A percentile compares a stretch with the other conserved stretches of the same genome.
Evolutionary conservation across 768 basidiomycete species (phyloP).

Genomic region (Candolleomyces aberdarensis): DNA sequence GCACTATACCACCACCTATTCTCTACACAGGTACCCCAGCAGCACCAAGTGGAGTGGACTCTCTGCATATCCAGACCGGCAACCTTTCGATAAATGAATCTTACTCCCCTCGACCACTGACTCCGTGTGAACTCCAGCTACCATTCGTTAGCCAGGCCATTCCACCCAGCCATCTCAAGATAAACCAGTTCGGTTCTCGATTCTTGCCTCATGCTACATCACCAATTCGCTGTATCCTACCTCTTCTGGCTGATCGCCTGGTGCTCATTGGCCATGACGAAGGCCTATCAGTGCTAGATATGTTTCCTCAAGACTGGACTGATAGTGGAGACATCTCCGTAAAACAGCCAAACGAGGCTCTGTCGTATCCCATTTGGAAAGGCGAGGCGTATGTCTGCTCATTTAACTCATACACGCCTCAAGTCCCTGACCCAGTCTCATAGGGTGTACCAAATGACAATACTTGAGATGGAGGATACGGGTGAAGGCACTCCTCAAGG

Average conservation of each 20-base stretch:
- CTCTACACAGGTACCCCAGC: background rate
- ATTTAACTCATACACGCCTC: background rate
- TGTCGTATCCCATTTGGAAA: slow-evolving; percentile 63
- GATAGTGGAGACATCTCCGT: slow-evolving; percentile 43
- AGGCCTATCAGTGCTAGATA: slow-evolving; percentile 78
- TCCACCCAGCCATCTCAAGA: slow-evolving; percentile 59
- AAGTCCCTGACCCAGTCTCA: background rate
- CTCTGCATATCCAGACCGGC: slow-evolving; percentile 45
- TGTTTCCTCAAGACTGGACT: slow-evolving; percentile 73
- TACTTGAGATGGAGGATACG: slow-evolving; percentile 66
- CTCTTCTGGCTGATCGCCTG: slow-evolving; percentile 59
- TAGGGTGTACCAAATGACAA: slow-evolving; percentile 75
- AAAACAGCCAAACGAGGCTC: slow-evolving; percentile 72
- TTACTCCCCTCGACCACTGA: slow-evolving; percentile 18
- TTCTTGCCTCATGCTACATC: slow-evolving; percentile 79
- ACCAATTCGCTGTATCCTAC: slow-evolving; percentile 73
- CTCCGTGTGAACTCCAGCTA: slow-evolving; percentile 33
- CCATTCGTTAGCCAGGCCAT: slow-evolving; percentile 49
- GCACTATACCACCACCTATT: background rate
- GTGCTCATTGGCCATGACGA: slow-evolving; percentile 79
- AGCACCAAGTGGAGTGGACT: background rate
- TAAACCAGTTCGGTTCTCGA: slow-evolving; percentile 81
- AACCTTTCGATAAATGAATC: slow-evolving; percentile 30
- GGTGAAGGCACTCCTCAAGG: slow-evolving; percentile 56
- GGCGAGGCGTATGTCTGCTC: slow-evolving; percentile 63